phyloP scores from a whole-genome alignment of 108 stramenopile genomes.

The Nitzschia sp. region DNA sequence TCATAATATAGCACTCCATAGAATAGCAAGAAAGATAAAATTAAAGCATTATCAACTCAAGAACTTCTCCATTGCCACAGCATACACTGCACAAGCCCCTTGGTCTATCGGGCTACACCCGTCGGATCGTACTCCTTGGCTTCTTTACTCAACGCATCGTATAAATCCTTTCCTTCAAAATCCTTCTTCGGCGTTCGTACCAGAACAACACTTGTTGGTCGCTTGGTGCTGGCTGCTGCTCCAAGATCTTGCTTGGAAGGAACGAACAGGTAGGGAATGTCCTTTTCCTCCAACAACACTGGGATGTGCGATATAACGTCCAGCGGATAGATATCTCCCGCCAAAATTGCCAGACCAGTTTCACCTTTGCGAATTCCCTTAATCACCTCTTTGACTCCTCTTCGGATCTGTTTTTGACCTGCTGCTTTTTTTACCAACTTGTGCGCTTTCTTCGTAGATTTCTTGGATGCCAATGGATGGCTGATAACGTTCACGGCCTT shows the following conservation, averaged over 20 bases:
- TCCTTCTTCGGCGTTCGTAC: slow-evolving; percentile 71
- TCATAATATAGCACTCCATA: too few relatives aligned
- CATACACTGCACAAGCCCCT: too few relatives aligned
- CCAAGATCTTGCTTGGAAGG: slow-evolving; percentile 97
- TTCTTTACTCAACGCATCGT: slow-evolving; percentile 81
- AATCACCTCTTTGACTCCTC: slow-evolving; percentile 98
- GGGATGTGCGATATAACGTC: slow-evolving; percentile 97
- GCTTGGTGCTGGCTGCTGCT: slow-evolving; percentile 95
- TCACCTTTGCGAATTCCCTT: slow-evolving; percentile 97
- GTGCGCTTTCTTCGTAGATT: slow-evolving; percentile 95
- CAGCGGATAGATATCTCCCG: slow-evolving; percentile 97
- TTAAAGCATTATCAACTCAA: too few relatives aligned
- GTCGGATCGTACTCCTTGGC: slow-evolving; percentile 74
- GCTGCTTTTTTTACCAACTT: slow-evolving; percentile 96
- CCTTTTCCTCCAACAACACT: slow-evolving; percentile 91
- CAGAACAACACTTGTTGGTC: slow-evolving; percentile 96
- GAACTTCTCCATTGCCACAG: too few relatives aligned
- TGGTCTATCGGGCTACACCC: slow-evolving; percentile 6
- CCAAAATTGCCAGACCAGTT: slow-evolving; percentile 92
- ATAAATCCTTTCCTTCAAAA: slow-evolving; percentile 88
- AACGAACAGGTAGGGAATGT: slow-evolving; percentile 96
- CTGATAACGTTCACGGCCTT: slow-evolving; percentile 89
- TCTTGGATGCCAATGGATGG: slow-evolving; percentile 94
- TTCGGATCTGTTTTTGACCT: slow-evolving; percentile 79
- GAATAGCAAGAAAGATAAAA: too few relatives aligned